Evolutionary conservation across 139 green algal species (phyloP), one percentile per base, ranked within the genome.

Genomic region (Closterium sp.): DNA sequence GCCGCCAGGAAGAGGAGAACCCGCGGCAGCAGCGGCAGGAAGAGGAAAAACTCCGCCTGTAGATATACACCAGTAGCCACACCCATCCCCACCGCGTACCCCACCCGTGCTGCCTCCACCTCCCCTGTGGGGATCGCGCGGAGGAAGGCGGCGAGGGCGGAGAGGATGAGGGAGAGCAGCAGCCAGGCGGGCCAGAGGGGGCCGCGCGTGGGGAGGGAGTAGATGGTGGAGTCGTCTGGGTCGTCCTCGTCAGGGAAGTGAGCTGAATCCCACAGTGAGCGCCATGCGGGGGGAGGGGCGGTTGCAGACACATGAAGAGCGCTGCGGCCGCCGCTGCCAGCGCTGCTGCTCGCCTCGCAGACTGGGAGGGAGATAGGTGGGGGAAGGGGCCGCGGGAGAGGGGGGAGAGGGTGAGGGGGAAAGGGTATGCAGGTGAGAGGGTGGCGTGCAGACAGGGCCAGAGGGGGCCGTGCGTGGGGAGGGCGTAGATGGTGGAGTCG

Each of bases 161-260:
- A 70, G 24, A 97, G 42, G 13, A 95, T 90, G 2, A 96, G 93
- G 9, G 62, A 42, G 50, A 98, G 88, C 27, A 99, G 95, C 84
- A 99, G 93, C 98, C 97, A 99, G 96, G 93, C 13, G 96, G 97
- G 96, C 97, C 98, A 96, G 45, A 97, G 93, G 91, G 96, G 93
- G 28, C 34, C 96, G 93, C 21, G 94, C 94, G 29, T 96, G 86
- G 13, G 93, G 95, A 45, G 19, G 94, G 96, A 96, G 92, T 97
- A 99, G 10, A 99, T 95, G 29, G 96, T 95, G 2, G 96, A 94
- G 90, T 99, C 97, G 89, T 99, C 98, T 4, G 94, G 89, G 62
- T 98, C 96, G 62, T 92, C 24, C 62, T 97, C 96, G 85, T 96
- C 95, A 0, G 98, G 97, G 34, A 97, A 95, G 92, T 99, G 97